phyloP scores from a whole-genome alignment of 495 filamentous ascomycete genomes.

The Penicillium diatomitis region DNA sequence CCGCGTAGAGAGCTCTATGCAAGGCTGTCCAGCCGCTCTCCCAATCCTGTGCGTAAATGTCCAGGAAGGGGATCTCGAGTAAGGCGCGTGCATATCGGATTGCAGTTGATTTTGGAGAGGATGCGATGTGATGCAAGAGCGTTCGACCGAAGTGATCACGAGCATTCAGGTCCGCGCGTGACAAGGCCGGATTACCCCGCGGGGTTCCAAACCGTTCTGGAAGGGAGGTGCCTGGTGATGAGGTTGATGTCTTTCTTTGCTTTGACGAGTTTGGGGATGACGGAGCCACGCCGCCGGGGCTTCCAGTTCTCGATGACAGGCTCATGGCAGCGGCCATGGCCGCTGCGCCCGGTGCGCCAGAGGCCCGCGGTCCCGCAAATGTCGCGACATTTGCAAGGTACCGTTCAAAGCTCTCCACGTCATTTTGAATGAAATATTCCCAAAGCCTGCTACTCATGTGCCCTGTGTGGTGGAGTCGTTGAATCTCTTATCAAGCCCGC shows the following conservation, averaged over 20 bases:
- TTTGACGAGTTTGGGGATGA: conserved; percentile 41
- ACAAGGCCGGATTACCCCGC: conserved; percentile 30
- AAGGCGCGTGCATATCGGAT: conserved; percentile 66
- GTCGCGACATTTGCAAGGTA: conserved; percentile 57
- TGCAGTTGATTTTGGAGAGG: conserved; percentile 58
- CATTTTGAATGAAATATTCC: conserved; percentile 92
- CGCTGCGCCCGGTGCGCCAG: conserved; percentile 20
- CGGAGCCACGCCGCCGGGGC: conserved; percentile 36
- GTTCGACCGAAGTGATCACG: conserved; percentile 71
- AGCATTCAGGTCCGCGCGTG: conserved; percentile 67
- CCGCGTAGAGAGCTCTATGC: conserved; percentile 86
- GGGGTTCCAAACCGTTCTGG: conserved; percentile 17
- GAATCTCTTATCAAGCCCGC: conserved; percentile 54
- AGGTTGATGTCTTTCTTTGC: conserved; percentile 26
- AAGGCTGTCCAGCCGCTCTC: conserved; percentile 96
- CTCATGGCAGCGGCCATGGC: conserved; percentile 12
- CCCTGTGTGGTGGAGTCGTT: conserved; percentile 33
- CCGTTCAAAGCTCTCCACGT: conserved; percentile 83
- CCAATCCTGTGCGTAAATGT: conserved; percentile 75
- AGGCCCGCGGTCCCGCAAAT: conserved; percentile 26
- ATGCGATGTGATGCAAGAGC: conserved; percentile 76
- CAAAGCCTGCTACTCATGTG: conserved; percentile 96
- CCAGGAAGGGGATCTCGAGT: conserved; percentile 70
- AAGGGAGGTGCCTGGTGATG: conserved; percentile 20
- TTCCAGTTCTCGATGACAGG: conserved; percentile 32